These are phyloP conservation scores for Schrenkiella parvula DNA, from an alignment of 345 rosid species.

Conservation along the genomic window DNA sequence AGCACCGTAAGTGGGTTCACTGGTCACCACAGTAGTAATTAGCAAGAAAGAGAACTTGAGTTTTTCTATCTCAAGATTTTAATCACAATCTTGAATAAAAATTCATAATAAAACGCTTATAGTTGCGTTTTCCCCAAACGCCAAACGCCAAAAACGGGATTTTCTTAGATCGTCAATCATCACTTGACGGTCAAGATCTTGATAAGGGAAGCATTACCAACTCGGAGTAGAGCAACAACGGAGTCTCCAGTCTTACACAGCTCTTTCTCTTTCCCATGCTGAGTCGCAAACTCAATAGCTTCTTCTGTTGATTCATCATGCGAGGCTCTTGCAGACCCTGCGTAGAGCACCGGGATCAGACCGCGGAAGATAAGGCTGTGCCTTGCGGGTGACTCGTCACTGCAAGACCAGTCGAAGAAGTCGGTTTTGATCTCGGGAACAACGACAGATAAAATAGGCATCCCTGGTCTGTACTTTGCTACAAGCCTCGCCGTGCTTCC, in stretches of 20 bases:
- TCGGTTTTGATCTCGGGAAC: conserved; percentile 90
- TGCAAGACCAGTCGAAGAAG: conserved; percentile 90
- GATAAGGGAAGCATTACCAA: conserved; percentile 88
- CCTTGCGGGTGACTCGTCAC: conserved; percentile 84
- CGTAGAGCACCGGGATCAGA: conserved; percentile 74
- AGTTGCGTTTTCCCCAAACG: conserved; percentile 10
- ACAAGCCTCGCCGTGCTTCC: conserved; percentile 94
- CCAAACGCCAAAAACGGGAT: conserved; percentile 22
- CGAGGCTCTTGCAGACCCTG: conserved; percentile 89
- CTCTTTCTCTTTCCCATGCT: conserved; percentile 60
- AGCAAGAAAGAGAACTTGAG: conserved; percentile 28
- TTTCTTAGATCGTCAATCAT: conserved; percentile 3
- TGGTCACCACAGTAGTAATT: conserved; percentile 8
- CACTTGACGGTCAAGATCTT: conserved; percentile 80
- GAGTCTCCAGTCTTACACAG: conserved; percentile 82
- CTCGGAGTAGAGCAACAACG: conserved; percentile 83
- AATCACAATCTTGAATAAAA: conserved; percentile 20
- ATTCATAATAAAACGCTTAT: conserved; percentile 10
- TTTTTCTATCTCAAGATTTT: conserved; percentile 30
- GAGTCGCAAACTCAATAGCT: conserved; percentile 75
- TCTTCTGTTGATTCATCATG: conserved; percentile 88
- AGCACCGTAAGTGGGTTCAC: conserved; percentile 28
- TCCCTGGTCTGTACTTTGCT: conserved; percentile 93
- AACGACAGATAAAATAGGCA: conserved; percentile 81
- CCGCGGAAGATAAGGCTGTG: conserved; percentile 91